Conservation (phyloP, 2,329 filamentous ascomycete genomes). For the Chaetomium olivaceum region DNA sequence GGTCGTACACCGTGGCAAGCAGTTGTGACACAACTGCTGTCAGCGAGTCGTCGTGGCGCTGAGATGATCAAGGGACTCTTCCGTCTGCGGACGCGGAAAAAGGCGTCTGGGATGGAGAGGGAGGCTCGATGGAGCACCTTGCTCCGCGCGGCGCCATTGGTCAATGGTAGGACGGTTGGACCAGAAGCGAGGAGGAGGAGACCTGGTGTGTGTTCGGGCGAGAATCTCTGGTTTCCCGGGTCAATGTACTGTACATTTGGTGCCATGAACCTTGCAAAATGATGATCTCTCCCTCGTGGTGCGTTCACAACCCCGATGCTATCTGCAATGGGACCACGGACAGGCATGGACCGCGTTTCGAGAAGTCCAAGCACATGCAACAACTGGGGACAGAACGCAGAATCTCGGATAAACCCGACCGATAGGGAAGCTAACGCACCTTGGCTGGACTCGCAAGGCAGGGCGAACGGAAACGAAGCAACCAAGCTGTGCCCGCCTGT, state of each 20-base stretch:
- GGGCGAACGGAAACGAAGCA: neutral
- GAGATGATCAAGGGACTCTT: neutral
- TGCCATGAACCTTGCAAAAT: neutral
- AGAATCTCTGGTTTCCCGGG: neutral
- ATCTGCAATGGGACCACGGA: neutral
- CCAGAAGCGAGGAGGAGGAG: neutral
- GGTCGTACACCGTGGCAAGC: conserved; percentile 39
- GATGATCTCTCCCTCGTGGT: neutral
- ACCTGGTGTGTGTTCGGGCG: neutral
- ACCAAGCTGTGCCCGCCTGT: neutral
- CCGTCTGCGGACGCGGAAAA: neutral
- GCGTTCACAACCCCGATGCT: neutral
- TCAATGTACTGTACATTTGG: neutral
- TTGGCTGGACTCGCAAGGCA: neutral
- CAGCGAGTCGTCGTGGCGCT: conserved; percentile 36
- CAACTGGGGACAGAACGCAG: neutral
- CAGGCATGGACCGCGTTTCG: neutral
- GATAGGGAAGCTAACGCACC: neutral
- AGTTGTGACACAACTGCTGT: conserved; percentile 30
- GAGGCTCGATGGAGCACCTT: conserved; percentile 3
- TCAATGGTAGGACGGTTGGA: neutral
- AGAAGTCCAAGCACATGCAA: neutral
- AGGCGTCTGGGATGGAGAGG: neutral
- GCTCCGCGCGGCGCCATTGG: neutral
- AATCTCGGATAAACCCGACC: neutral